Base-by-base conservation (phyloP, 1,284 basidiomycete genomes). In the Phaffia rhodozyma region DNA sequence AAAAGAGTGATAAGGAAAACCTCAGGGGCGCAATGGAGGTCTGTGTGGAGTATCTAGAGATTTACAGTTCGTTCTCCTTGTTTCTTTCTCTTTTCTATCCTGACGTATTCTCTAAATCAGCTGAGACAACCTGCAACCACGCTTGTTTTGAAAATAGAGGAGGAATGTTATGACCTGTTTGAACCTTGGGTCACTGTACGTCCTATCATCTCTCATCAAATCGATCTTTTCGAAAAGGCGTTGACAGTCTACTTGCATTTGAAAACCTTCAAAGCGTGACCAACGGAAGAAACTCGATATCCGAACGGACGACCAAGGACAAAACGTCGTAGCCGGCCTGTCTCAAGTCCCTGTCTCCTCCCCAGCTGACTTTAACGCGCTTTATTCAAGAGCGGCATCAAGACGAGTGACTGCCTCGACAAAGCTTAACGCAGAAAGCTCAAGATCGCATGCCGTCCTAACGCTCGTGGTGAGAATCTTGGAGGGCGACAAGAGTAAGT, bases 321-420 rank as follows among this genome's bases (percentile, higher is more conserved):
- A 85, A 71, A 86, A 88, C n/a, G 84, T 88, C 69, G 85, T 90
- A 47, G 84, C 86, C 60, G 86, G 87, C 70, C 78, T 89, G 66
- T 80, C 81, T 1, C 53, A 63, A 5, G 69, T 79, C 58, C 76
- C 80, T 4, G 77, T 89, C 58, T 69, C 74, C 21, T 79, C 79
- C 1, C 72, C 80, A 13, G 78, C 78, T 34, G 84, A 87, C 59
- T 89, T 90, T 67, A 80, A 84, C 38, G 67, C 67, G 1, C 73
- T 86, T 13, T 90, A 86, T 73, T 75, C 78, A 85, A 79, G 78
- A 56, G 86, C 86, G 49, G 83, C 82, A 23, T 82, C 83, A 66
- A 82, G 83, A 63, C 85, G 88, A 47, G 87, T 86, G n/a, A 86
- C 86, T 23, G 87, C 86, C n/a, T 79, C 86, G 5, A 91, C 89